These are phyloP conservation scores for Mycena pura DNA, from an alignment of 768 basidiomycete species.

Conservation along the genomic window DNA sequence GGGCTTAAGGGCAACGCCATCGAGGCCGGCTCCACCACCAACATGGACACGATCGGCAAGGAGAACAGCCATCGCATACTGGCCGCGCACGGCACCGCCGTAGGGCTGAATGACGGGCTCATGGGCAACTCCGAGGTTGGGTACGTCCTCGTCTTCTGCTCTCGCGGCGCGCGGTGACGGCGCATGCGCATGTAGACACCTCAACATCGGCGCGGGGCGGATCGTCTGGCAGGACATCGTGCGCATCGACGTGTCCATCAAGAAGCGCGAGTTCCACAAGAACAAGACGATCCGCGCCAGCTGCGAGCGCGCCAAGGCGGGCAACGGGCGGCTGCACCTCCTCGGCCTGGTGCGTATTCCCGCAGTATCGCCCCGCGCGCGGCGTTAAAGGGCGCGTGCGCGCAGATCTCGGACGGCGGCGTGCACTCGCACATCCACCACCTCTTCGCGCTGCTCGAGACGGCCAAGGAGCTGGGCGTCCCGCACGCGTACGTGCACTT, in stretches of 20 bases:
- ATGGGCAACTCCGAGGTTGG: conserved; percentile 99
- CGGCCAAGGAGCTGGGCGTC: conserved; percentile 85
- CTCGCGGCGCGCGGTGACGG: not conserved
- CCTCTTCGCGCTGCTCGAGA: conserved; percentile 88
- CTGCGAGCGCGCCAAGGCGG: conserved; percentile 80
- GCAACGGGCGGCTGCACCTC: conserved; percentile 86
- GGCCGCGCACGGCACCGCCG: conserved; percentile 88
- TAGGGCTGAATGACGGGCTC: conserved; percentile 90
- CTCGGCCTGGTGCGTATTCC: conserved; percentile 73
- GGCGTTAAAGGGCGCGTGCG: not conserved
- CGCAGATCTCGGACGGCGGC: conserved; percentile 89
- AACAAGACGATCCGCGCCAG: conserved; percentile 73
- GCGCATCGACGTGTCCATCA: conserved; percentile 90
- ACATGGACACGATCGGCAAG: conserved; percentile 89
- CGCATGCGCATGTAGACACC: conserved; percentile 58
- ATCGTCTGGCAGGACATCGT: conserved; percentile 99
- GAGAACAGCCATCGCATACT: conserved; percentile 76
- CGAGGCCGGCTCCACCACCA: conserved; percentile 79
- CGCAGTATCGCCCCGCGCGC: not conserved
- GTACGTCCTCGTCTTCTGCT: conserved; percentile 51
- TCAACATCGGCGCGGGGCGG: conserved; percentile 94
- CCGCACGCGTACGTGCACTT: conserved; percentile 92
- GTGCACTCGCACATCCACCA: conserved; percentile 97
- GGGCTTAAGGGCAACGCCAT: conserved; percentile 90
- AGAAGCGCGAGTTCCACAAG: conserved; percentile 87